Conservation (phyloP, 2,329 filamentous ascomycete species). For the Ascochyta pisi region DNA sequence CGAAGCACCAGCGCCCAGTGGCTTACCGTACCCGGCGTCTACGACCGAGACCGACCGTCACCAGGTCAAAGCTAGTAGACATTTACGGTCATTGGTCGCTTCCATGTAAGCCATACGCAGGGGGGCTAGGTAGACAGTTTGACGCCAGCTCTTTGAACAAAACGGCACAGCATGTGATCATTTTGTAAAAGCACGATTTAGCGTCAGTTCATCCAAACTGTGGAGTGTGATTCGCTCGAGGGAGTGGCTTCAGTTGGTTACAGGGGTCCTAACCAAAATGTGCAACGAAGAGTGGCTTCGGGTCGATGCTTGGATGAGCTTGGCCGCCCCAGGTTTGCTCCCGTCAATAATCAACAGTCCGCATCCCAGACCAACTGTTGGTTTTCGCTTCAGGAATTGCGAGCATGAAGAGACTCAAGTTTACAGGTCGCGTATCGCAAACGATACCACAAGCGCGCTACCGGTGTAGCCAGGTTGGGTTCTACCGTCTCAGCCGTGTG, state of each 20-base stretch:
- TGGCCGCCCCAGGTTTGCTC: conserved; percentile 41
- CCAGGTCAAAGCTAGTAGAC: conserved; percentile 23
- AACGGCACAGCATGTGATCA: conserved; percentile 12
- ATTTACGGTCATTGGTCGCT: conserved; percentile 26
- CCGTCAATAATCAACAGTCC: conserved; percentile 21
- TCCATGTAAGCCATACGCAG: conserved; percentile 24
- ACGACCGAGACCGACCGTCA: conserved; percentile 9
- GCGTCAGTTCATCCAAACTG: conserved; percentile 27
- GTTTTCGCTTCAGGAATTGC: conserved; percentile 25
- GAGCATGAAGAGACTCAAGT: background rate
- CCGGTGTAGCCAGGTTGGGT: conserved; percentile 7
- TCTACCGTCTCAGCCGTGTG: conserved; percentile 21
- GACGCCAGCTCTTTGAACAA: conserved; percentile 4
- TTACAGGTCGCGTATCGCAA: conserved; percentile 22
- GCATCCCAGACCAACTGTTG: conserved; percentile 43
- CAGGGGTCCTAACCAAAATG: conserved; percentile 25
- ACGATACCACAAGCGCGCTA: conserved; percentile 6
- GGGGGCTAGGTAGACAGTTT: conserved; percentile 20
- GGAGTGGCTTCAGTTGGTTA: conserved; percentile 23
- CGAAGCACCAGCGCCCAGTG: conserved; percentile 17
- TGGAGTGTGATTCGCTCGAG: conserved; percentile 18
- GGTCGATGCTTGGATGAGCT: conserved; percentile 35
- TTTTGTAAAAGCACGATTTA: conserved; percentile 24
- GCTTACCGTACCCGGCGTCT: conserved; percentile 17
- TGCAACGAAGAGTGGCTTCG: conserved; percentile 22